Evolutionary conservation across 2,329 filamentous ascomycete species (phyloP).

Genomic region (Colletotrichum sp.): DNA sequence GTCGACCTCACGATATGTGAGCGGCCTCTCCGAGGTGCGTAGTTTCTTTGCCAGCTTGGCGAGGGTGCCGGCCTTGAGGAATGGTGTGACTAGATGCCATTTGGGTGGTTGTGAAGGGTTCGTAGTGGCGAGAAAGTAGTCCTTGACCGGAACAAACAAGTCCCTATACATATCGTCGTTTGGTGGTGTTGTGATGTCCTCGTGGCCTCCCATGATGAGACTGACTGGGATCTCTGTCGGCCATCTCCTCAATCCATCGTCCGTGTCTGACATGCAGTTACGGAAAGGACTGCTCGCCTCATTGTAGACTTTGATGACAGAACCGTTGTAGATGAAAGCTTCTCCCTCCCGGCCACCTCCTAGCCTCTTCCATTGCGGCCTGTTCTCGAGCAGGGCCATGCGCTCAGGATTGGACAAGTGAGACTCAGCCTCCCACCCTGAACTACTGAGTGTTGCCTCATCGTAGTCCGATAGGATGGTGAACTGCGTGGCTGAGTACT

Average conservation of each 20-base stretch:
- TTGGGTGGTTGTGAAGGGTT: background rate
- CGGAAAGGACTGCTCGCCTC: constrained; percentile 30
- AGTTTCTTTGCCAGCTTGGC: constrained; percentile 28
- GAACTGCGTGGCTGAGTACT: constrained; percentile 19
- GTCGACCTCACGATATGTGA: constrained; percentile 31
- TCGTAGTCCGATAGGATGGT: background rate
- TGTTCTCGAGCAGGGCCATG: constrained; percentile 21
- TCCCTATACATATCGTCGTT: background rate
- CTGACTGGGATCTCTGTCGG: constrained; percentile 36
- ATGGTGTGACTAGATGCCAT: constrained; percentile 35
- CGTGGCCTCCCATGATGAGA: constrained; percentile 30
- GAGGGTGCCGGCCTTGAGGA: constrained; percentile 29
- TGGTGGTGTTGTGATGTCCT: background rate
- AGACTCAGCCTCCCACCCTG: background rate
- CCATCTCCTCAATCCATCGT: constrained; percentile 25
- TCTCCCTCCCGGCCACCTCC: constrained; percentile 35
- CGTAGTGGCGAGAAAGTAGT: constrained; percentile 32
- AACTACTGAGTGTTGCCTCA: background rate
- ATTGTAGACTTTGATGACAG: constrained; percentile 35
- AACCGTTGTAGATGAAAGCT: constrained; percentile 29
- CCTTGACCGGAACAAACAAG: constrained; percentile 31
- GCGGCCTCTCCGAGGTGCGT: constrained; percentile 4
- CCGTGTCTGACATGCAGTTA: constrained; percentile 30
- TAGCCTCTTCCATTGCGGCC: constrained; percentile 30
- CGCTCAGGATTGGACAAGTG: background rate